A percentile compares a stretch with the other conserved stretches of the same genome.
These are phyloP conservation scores for Rosa rugosa DNA, from an alignment of 306 rosid genomes.

Conservation along the genomic window DNA sequence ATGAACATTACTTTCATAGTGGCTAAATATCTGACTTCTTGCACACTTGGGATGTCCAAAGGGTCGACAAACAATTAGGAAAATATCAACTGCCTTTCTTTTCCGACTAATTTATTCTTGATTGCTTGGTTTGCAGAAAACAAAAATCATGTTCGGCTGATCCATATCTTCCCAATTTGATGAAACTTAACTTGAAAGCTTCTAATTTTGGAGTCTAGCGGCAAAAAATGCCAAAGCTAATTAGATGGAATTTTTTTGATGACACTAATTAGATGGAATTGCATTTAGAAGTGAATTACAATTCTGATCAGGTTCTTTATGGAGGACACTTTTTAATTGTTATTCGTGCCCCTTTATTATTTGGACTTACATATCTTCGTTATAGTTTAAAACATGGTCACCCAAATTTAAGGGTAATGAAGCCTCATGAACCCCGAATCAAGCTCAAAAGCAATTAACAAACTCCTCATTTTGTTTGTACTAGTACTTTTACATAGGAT, in stretches of 20 bases:
- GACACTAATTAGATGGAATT: not conserved
- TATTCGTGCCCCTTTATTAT: not conserved
- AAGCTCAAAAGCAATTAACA: not conserved
- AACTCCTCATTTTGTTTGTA: not conserved
- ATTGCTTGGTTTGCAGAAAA: not conserved
- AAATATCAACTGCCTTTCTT: not conserved
- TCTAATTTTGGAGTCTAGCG: slow-evolving; percentile 16
- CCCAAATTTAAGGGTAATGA: not conserved
- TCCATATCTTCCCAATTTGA: not conserved
- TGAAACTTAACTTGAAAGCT: not conserved
- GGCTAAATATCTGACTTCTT: not conserved
- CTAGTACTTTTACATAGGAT: too few relatives aligned
- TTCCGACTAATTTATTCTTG: slow-evolving; percentile 6
- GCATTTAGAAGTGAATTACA: not conserved
- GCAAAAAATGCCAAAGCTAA: not conserved
- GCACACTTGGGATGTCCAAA: not conserved
- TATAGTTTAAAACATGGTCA: not conserved
- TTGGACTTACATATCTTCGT: not conserved
- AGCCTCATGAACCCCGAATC: not conserved
- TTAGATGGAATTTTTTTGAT: too few relatives aligned
- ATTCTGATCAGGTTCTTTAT: not conserved
- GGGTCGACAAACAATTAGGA: slow-evolving; percentile 4
- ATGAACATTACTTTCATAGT: not conserved
- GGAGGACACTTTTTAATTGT: not conserved
- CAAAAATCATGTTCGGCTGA: not conserved